phyloP scores from a whole-genome alignment of 257 asterid species.

The Forsythia suspensa region DNA sequence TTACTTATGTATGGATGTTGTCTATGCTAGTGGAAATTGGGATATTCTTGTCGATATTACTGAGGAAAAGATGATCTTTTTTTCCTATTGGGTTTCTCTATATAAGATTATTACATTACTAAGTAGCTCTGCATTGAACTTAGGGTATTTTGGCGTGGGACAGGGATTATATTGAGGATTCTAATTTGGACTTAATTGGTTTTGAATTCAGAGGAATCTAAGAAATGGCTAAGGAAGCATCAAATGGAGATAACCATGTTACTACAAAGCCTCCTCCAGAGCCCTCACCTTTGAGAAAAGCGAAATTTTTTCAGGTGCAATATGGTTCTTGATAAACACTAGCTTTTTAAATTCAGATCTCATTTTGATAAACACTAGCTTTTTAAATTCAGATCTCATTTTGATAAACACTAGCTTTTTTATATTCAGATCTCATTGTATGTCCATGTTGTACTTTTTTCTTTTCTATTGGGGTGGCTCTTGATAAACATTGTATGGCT shows the following conservation, averaged over 20 bases:
- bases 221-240: constrained; percentile 68
- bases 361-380: not conserved
- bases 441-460: not conserved
- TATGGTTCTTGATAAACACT: not conserved
- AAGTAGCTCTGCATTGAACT: not conserved
- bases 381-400: not conserved
- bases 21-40: constrained; percentile 1
- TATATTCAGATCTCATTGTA: not conserved
- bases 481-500: not conserved
- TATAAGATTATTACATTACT: not conserved
- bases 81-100: not conserved
- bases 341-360: not conserved
- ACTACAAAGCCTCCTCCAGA: constrained; percentile 88
- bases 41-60: not conserved
- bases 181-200: not conserved
- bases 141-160: not conserved
- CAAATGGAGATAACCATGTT: constrained; percentile 55
- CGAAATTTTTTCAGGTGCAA: constrained; percentile 80
- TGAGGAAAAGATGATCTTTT: not conserved
- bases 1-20: not conserved
- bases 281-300: constrained; percentile 93
- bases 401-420: not conserved
- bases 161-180: constrained; percentile 4
- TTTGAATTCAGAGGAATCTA: constrained; percentile 20
- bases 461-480: not conserved